Evolutionary conservation across 2,329 filamentous ascomycete species (phyloP).

Genomic region (Fusarium tjaetaba): DNA sequence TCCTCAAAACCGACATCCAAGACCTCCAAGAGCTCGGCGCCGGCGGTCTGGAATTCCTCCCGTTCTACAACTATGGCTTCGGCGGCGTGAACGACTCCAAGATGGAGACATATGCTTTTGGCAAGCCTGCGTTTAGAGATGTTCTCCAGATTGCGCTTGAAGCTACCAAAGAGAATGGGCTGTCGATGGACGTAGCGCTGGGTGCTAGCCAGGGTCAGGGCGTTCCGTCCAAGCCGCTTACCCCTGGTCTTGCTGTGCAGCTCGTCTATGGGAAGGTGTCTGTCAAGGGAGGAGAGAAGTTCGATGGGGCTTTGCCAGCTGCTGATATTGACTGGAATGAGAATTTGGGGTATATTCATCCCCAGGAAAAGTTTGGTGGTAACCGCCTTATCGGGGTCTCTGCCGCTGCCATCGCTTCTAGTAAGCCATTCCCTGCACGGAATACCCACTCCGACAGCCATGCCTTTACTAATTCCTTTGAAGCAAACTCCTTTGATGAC

Average conservation of each 20-base stretch:
- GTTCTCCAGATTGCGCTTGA: neutral
- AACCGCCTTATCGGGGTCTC: neutral
- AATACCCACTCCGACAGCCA: too few relatives aligned
- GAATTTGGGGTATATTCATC: neutral
- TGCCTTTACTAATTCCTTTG: neutral
- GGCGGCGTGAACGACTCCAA: neutral
- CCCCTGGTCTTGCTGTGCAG: neutral
- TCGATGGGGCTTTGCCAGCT: neutral
- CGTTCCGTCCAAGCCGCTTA: neutral
- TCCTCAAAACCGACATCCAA: neutral
- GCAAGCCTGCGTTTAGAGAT: fast-evolving
- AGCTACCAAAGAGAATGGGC: neutral
- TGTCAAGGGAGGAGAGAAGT: neutral
- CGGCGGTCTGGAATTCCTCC: neutral
- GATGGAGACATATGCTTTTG: neutral
- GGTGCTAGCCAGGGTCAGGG: neutral
- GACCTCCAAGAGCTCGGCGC: neutral
- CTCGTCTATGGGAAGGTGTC: neutral
- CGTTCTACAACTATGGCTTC: neutral
- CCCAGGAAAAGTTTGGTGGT: neutral
- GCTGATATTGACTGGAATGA: neutral
- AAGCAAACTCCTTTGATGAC: fast-evolving
- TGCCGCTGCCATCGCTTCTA: neutral
- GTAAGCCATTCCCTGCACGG: neutral
- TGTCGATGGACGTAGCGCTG: neutral